Evolutionary conservation across 2,329 filamentous ascomycete genomes (phyloP).

Genomic region (Sphaerulina populicola): DNA sequence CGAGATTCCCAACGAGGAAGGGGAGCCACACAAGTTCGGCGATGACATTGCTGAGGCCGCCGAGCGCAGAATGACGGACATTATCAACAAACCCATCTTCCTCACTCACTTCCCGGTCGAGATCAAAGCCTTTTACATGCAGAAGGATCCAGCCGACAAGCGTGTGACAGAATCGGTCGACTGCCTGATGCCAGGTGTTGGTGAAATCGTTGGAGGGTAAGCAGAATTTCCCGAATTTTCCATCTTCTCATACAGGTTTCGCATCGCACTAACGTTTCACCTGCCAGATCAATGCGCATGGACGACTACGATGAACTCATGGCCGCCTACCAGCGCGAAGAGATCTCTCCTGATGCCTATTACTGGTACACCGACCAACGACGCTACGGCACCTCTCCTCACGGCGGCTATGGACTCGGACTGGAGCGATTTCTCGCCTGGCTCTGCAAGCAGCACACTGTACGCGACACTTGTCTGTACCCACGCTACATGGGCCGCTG

Average conservation of each 20-base stretch:
- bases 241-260: not conserved
- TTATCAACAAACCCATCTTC: slow-evolving; percentile 90
- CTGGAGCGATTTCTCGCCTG: slow-evolving; percentile 71
- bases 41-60: slow-evolving; percentile 98
- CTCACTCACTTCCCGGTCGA: slow-evolving; percentile 93
- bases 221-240: not conserved
- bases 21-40: slow-evolving; percentile 79
- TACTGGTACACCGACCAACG: slow-evolving; percentile 87
- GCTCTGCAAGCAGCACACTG: slow-evolving; percentile 59
- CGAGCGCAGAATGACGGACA: slow-evolving; percentile 93
- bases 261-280: not conserved
- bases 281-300: slow-evolving; percentile 90
- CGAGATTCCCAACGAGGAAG: slow-evolving; percentile 88
- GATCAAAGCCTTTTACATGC: slow-evolving; percentile 99
- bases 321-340: slow-evolving; percentile 76
- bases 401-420: slow-evolving; percentile 88
- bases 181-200: slow-evolving; percentile 80
- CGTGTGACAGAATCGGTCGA: slow-evolving; percentile 92
- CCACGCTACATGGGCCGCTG: slow-evolving; percentile 73
- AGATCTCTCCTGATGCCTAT: slow-evolving; percentile 75
- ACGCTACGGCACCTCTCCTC: slow-evolving; percentile 82
- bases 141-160: slow-evolving; percentile 67
- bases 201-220: slow-evolving; percentile 65
- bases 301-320: slow-evolving; percentile 82
- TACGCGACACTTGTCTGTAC: slow-evolving; percentile 64